A percentile compares a stretch with the other conserved stretches of the same genome.
Conservation (phyloP, 148 eudicot species). For the Oxyria digyna region DNA sequence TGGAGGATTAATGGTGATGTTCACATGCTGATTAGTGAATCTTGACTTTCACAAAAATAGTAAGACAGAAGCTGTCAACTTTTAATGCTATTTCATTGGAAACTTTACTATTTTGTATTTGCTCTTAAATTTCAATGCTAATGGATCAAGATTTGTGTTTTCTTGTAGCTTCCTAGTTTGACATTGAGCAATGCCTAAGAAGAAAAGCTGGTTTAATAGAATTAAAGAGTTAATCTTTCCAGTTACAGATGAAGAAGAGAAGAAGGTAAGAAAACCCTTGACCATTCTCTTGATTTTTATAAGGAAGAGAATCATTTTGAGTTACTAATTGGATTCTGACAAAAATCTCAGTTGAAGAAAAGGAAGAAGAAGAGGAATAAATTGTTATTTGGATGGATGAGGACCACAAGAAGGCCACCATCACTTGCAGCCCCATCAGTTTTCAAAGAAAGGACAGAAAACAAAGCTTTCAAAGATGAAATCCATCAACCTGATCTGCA, state of each 20-base stretch:
- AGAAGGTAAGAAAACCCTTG: too few relatives aligned
- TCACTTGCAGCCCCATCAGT: conserved; percentile 3
- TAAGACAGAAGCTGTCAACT: not conserved
- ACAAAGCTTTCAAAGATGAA: not conserved
- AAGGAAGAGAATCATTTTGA: not conserved
- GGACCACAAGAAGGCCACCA: conserved; percentile 9
- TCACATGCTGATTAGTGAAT: not conserved
- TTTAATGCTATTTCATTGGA: not conserved
- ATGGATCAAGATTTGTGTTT: not conserved
- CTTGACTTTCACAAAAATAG: conserved; percentile 6
- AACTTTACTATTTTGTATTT: not conserved
- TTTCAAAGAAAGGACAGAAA: conserved; percentile 1
- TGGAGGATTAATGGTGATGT: not conserved
- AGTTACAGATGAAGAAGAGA: not conserved
- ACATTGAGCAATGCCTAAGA: conserved; percentile 10
- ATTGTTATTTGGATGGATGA: not conserved
- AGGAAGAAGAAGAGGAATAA: conserved; percentile 6
- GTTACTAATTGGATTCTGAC: not conserved
- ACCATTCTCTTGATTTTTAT: not conserved
- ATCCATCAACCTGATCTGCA: not conserved
- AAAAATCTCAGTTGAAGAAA: not conserved
- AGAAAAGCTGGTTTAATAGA: conserved; percentile 7
- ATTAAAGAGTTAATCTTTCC: not conserved
- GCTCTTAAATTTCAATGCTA: not conserved
- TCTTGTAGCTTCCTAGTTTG: not conserved